Evolutionary conservation across 345 rosid genomes (phyloP).

Genomic region (Schrenkiella parvula): DNA sequence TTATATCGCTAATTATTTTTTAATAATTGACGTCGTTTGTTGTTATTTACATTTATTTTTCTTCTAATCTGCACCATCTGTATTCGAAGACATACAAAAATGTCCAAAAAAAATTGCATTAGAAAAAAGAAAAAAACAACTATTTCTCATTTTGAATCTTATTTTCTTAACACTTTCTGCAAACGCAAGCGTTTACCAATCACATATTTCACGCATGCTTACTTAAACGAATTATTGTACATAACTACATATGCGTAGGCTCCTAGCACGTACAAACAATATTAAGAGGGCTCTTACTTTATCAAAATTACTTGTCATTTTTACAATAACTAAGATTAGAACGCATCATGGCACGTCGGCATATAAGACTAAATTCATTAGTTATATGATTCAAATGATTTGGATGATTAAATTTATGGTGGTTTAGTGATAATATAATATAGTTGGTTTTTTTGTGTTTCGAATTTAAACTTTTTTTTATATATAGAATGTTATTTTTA

Average conservation of each 20-base stretch:
- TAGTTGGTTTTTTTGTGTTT: too few species aligned
- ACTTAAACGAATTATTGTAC: not conserved
- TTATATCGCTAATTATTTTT: not conserved
- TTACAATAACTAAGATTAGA: not conserved
- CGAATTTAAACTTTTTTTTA: too few species aligned
- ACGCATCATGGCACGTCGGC: not conserved
- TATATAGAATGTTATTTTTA: too few species aligned
- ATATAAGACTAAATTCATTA: not conserved
- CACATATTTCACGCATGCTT: not conserved
- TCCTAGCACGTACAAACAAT: too few species aligned
- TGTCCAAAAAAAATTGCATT: not conserved
- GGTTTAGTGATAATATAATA: too few species aligned
- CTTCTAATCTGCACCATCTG: not conserved
- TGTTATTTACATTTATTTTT: not conserved
- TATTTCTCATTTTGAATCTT: not conserved
- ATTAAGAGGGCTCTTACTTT: too few species aligned
- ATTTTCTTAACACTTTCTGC: not conserved
- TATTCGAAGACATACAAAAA: not conserved
- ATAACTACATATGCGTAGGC: too few species aligned
- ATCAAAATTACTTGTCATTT: not conserved
- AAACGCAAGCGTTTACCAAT: not conserved
- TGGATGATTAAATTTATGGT: too few species aligned
- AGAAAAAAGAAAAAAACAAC: not conserved
- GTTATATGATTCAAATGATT: not conserved
- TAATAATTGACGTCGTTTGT: not conserved